Conservation (phyloP, 2,329 filamentous ascomycete genomes). For the Diatrype stigma region DNA sequence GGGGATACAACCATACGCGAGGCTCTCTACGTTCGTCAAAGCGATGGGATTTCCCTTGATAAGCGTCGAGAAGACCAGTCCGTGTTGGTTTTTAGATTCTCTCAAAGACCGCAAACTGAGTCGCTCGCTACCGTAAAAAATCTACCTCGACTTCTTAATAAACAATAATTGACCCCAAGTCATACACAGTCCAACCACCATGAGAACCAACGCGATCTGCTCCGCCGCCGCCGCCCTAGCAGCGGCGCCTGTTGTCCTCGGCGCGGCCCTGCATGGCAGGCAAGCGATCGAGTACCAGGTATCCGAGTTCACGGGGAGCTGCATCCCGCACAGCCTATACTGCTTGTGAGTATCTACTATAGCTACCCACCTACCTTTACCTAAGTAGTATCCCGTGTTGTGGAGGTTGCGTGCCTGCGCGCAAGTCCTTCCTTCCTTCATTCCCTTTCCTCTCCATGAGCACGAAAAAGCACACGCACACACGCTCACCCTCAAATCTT, state of each 20-base stretch:
- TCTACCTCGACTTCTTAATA: too few relatives aligned
- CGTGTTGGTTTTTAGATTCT: too few relatives aligned
- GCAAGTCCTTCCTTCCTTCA: too few relatives aligned
- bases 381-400: background rate
- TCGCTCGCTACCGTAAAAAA: background rate
- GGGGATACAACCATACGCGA: too few relatives aligned
- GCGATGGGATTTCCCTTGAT: too few relatives aligned
- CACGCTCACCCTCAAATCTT: background rate
- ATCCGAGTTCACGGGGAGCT: conserved; percentile 16
- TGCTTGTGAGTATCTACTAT: conserved; percentile 12
- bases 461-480: background rate
- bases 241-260: conserved; percentile 12
- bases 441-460: too few relatives aligned
- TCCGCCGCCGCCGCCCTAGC: conserved; percentile 11
- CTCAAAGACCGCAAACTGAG: too few relatives aligned
- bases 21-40: too few relatives aligned
- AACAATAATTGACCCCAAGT: background rate
- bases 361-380: background rate
- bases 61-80: too few relatives aligned
- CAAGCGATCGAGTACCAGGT: conserved; percentile 12
- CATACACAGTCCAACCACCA: background rate
- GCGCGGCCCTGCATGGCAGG: conserved; percentile 9
- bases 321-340: conserved; percentile 18
- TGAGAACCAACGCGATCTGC: conserved; percentile 14
- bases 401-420: too few relatives aligned